Evolutionary conservation across 768 basidiomycete species (phyloP).

Genomic region (Xerocomellus dryophilus): DNA sequence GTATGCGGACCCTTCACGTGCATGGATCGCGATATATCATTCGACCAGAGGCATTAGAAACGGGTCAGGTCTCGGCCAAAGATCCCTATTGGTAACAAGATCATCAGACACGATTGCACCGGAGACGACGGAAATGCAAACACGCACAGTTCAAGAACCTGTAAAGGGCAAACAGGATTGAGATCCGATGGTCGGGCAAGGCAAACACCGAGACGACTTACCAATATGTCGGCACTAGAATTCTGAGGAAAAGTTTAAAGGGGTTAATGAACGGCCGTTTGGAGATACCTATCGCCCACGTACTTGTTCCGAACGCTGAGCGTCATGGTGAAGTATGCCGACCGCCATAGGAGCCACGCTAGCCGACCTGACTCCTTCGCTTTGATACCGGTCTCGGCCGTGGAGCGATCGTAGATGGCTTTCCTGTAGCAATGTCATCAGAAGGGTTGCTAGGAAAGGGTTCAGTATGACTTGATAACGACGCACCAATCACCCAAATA

Average conservation of each 20-base stretch:
- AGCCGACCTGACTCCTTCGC: constrained; percentile 62
- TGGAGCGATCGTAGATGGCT: constrained; percentile 71
- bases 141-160: constrained; percentile 70
- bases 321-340: constrained; percentile 78
- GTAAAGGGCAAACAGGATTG: constrained; percentile 2
- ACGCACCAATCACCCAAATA: constrained; percentile 75
- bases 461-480: neutral
- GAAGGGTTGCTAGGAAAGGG: constrained; percentile 5
- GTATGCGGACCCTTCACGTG: neutral
- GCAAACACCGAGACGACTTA: constrained; percentile 31
- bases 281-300: constrained; percentile 24
- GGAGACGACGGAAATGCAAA: constrained; percentile 1
- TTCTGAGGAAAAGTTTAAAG: constrained; percentile 36
- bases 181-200: constrained; percentile 15
- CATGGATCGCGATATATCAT: neutral
- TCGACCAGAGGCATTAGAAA: constrained; percentile 41
- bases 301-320: constrained; percentile 70
- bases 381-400: constrained; percentile 46
- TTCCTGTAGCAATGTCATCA: constrained; percentile 44
- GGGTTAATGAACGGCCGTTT: constrained; percentile 6
- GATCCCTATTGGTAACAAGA: constrained; percentile 47
- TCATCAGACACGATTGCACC: constrained; percentile 15
- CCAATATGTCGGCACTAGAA: constrained; percentile 67
- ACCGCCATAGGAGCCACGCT: constrained; percentile 79
- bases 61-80: constrained; percentile 73